A percentile compares a stretch with the other conserved stretches of the same genome.
These are phyloP conservation scores for Leishmania aethiopica DNA, from an alignment of 208 protist species.

Conservation along the genomic window DNA sequence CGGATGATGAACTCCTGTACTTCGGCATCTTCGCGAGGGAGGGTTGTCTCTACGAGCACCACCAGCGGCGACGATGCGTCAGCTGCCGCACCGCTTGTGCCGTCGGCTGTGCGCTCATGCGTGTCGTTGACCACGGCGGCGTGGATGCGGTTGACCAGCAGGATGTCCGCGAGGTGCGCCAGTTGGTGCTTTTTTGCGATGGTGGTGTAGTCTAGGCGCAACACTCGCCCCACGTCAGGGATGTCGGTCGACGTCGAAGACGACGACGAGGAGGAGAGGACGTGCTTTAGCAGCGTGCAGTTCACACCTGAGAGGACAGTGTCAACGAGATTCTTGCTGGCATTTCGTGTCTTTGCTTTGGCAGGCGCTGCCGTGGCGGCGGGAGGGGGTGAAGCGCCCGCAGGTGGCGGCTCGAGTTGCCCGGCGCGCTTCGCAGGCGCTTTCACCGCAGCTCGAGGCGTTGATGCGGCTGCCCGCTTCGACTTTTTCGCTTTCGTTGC, in stretches of 20 bases:
- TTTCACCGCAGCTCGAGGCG: background rate
- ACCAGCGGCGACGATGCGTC: conserved; percentile 13
- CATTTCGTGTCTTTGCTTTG: background rate
- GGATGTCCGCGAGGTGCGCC: conserved; percentile 28
- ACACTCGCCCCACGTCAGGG: conserved; percentile 23
- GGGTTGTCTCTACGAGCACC: conserved; percentile 32
- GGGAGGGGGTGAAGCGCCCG: background rate
- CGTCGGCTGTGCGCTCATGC: background rate
- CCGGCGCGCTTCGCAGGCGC: background rate
- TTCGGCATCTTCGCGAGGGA: conserved; percentile 26
- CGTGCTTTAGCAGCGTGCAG: conserved; percentile 30
- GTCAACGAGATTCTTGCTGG: conserved; percentile 10
- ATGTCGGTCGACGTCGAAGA: conserved; percentile 24
- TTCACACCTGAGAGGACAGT: conserved; percentile 17
- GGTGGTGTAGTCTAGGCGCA: conserved; percentile 32
- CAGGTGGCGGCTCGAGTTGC: background rate
- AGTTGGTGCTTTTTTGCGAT: background rate
- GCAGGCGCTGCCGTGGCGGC: background rate
- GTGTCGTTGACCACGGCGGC: conserved; percentile 28
- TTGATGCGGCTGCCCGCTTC: background rate
- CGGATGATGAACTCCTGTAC: conserved; percentile 35
- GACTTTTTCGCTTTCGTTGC: background rate
- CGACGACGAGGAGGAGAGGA: conserved; percentile 24
- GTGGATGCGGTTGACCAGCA: conserved; percentile 37
- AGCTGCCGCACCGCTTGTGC: background rate